A percentile compares a stretch with the other conserved stretches of the same genome.
phyloP scores from a whole-genome alignment of 1,284 basidiomycete genomes.

The Flammula alnicola region DNA sequence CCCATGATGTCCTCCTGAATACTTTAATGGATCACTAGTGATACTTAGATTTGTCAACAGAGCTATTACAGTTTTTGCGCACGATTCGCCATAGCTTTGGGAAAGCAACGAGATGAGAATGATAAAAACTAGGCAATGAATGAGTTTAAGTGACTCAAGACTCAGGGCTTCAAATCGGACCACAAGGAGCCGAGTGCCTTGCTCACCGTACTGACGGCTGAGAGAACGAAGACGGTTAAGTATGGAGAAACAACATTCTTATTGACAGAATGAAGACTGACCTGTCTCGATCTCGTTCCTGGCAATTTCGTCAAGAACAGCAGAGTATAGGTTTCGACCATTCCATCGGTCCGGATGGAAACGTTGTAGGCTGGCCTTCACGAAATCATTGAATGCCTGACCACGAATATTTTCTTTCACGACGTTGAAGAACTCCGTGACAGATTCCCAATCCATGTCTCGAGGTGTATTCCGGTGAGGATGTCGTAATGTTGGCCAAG shows the following conservation, averaged over 20 bases:
- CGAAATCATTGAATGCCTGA: slow-evolving; percentile 63
- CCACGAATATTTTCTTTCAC: slow-evolving; percentile 53
- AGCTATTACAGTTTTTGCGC: too few species aligned
- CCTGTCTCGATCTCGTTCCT: slow-evolving; percentile 62
- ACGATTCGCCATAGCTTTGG: too few species aligned
- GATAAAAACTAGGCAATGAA: too few species aligned
- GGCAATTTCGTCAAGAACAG: slow-evolving; percentile 55
- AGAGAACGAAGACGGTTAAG: not conserved
- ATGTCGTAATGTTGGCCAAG: slow-evolving; percentile 70
- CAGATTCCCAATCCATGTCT: slow-evolving; percentile 69
- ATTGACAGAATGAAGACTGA: slow-evolving; percentile 30
- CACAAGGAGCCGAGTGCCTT: slow-evolving; percentile 24
- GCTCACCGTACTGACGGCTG: slow-evolving; percentile 20
- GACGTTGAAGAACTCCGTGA: slow-evolving; percentile 69
- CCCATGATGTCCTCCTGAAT: too few species aligned
- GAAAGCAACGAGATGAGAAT: too few species aligned
- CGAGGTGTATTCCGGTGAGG: slow-evolving; percentile 57
- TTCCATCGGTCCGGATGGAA: slow-evolving; percentile 74
- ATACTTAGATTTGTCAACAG: too few species aligned
- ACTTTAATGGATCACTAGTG: too few species aligned
- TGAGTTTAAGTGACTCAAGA: too few species aligned
- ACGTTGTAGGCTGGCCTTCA: slow-evolving; percentile 70
- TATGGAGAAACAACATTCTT: not conserved
- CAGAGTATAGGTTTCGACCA: slow-evolving; percentile 55
- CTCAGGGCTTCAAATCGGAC: slow-evolving; percentile 15